Evolutionary conservation across 148 eudicot species (phyloP).

Genomic region (Vaccinium macrocarpon): DNA sequence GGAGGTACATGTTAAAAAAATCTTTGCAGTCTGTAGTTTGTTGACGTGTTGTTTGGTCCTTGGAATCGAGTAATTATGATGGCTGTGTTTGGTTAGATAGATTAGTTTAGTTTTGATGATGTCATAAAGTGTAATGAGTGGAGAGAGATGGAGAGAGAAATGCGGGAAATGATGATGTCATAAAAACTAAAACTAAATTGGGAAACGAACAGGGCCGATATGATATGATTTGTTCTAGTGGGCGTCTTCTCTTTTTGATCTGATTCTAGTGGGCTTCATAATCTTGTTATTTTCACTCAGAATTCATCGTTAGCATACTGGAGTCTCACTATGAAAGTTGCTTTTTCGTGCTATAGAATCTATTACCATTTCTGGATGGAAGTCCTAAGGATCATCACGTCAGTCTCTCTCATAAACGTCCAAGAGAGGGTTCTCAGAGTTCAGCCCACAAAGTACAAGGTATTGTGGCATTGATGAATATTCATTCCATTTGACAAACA

Average conservation of each 20-base stretch:
- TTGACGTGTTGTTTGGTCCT: neutral
- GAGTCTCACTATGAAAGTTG: neutral
- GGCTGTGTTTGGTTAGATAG: too few species aligned
- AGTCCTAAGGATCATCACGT: constrained; percentile 67
- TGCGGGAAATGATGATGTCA: too few species aligned
- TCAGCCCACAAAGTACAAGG: constrained; percentile 50
- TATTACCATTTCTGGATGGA: constrained; percentile 74
- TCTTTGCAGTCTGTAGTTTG: constrained; percentile 4
- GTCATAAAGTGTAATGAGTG: too few species aligned
- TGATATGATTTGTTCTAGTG: neutral
- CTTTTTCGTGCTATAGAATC: constrained; percentile 50
- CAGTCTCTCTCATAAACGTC: constrained; percentile 74
- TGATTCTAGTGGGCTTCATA: neutral
- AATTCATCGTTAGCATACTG: neutral
- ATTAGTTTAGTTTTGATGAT: too few species aligned
- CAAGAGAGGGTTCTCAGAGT: constrained; percentile 58
- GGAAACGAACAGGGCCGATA: too few species aligned
- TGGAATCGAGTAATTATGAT: neutral
- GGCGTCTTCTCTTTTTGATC: neutral
- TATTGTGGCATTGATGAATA: constrained; percentile 18
- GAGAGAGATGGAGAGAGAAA: too few species aligned
- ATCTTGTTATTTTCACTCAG: neutral
- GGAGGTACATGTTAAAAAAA: constrained; percentile 54
- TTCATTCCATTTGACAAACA: neutral
- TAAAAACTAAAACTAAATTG: too few species aligned